Base-by-base conservation (phyloP, 768 basidiomycete species). In the Suillus subalutaceus region DNA sequence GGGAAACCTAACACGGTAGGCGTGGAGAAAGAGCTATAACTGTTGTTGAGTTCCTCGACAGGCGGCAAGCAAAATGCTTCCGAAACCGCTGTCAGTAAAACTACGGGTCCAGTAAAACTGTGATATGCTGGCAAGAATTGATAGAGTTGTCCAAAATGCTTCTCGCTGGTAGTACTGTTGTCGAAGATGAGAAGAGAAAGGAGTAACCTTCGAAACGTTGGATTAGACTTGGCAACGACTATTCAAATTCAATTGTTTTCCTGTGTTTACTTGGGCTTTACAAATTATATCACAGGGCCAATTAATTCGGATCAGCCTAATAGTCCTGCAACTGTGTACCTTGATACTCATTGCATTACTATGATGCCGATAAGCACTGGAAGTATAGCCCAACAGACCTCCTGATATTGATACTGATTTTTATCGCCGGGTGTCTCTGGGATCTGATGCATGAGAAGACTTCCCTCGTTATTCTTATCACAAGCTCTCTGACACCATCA, bases 31-130 rank as follows among this genome's bases (percentile, higher is more conserved):
- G 16, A 41, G 35, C 58, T 60, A 59, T 59, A 59, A 59, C 9
- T 23, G 58, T 59, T 16, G 57, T 40, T 59, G 23, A 26, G 58
- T 59, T 59, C 57, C 9, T 37, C 38, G 26, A n/a, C 32, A 35
- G 37, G 35, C 55, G 20, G 6, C 35, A 56, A 56, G 20, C 20
- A 20, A 41, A 37, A 60, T 43, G 59, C 26, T 60, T 60, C 58
- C 23, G 50, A n/a, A 23, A 26, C 23, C 23, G 15, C n/a, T 41
- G 18, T 40, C 41, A 40, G 20, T 41, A 3, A 16, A 10, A 40
- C 38, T 58, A 40, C 9, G 16, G 40, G 41, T 18, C 16, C 12
- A 20, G 26, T 10, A 26, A 41, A 59, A 6, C 6, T 20, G 26
- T 59, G 26, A 18, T 41, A 43, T 30, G 26, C 26, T 18, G 13